Conservation (phyloP, 768 basidiomycete genomes). For the Panaeolus papilionaceus region DNA sequence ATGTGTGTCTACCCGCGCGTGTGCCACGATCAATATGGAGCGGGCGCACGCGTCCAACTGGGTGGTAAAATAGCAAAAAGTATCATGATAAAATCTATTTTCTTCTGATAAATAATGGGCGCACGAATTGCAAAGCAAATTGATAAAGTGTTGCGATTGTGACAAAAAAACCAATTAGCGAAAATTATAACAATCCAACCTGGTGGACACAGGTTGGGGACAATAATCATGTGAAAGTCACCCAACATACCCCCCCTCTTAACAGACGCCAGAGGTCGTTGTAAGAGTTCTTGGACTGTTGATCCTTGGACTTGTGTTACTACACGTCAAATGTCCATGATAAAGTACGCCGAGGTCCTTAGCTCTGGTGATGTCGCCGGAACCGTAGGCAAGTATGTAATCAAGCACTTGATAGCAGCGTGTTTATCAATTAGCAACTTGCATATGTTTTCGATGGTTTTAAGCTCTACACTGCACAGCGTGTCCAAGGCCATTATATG, state of each 20-base stretch:
- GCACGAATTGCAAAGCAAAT: too few relatives aligned
- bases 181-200: background rate
- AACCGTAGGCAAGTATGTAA: background rate
- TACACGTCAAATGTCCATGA: conserved; percentile 1
- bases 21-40: background rate
- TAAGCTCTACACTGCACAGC: background rate
- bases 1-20: background rate
- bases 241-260: conserved; percentile 5
- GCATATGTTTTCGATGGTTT: conserved; percentile 8
- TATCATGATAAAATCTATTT: background rate
- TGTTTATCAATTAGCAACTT: conserved; percentile 6
- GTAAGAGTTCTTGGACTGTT: background rate
- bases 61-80: too few relatives aligned
- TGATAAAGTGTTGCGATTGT: too few relatives aligned
- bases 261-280: conserved; percentile 4
- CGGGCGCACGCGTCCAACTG: too few relatives aligned
- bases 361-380: background rate
- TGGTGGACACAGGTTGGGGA: background rate
- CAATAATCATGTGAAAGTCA: background rate
- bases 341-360: background rate
- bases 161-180: too few relatives aligned
- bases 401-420: conserved; percentile 8
- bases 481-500: background rate
- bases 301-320: background rate
- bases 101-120: background rate